Base-by-base conservation (phyloP, 768 basidiomycete species). In the Calvatia gigantea region DNA sequence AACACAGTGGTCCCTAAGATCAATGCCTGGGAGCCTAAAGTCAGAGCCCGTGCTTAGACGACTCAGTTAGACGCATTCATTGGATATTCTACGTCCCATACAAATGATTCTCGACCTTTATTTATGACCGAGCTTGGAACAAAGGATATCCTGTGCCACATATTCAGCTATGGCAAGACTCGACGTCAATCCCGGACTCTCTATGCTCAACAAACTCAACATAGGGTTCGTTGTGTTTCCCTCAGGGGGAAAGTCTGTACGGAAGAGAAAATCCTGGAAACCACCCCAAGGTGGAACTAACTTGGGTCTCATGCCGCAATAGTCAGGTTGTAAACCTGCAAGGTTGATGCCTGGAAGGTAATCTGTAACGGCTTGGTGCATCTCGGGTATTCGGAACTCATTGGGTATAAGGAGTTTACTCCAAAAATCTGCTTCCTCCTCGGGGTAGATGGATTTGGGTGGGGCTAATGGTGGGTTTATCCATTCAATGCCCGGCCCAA, bases 401-500 rank as follows among this genome's bases (percentile, higher is more conserved):
- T 83, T 81, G 2, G 87, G 86, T 12, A 78, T 70, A 42, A 96
- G 72, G 65, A 86, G 75, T 37, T 72, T 71, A 21, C 69, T 74
- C 94, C 94, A 97, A 64, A 91, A 94, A 59, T 94, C 88, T 1
- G 75, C 70, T 31, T 82, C 80, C 17, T 77, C 75, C 54, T 78
- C 69, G 15, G 61, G 63, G 27, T 59, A 63, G 52, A 58, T 47
- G 4, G 9, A 32, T 21, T 32, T 19, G 12, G 39, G 68, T 33
- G 75, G 58, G 23, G 67, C 67, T 17, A 67, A 64, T 23, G 80
- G 79, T 2, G 86, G 83, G 2, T 79, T 74, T 61, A 97, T 76
- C 89, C 91, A 92, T 66, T 97, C 88, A 14, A 97, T 77, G 65
- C 98, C 93, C 4, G 96, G 96, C 0, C 96, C 96, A 69, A 98